Base-by-base conservation (phyloP, 2,329 filamentous ascomycete species). In the Aspergillus sp. region DNA sequence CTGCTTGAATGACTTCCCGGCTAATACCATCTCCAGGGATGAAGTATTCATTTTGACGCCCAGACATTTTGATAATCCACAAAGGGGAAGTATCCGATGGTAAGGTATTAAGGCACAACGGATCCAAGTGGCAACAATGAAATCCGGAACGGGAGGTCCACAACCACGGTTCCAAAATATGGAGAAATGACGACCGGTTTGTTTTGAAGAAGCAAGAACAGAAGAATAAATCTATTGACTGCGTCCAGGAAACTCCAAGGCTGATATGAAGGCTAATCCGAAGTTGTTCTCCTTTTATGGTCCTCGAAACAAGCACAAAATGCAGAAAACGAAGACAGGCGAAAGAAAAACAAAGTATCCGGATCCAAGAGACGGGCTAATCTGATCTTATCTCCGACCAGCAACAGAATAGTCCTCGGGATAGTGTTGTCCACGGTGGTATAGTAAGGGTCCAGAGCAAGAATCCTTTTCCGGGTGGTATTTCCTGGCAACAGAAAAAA, bases 1-100 rank as follows among this genome's bases (percentile, higher is more conserved):
- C 86, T 65, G 85, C 84, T 54, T 87, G 88, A 70, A 90, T 89
- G 61, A 90, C 86, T 69, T 90, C 86, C 60, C 86, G 83, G 67
- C 87, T 85, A 69, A 90, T 90, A 64, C 86, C 86, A 68, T 89
- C 84, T 61, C 84, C 82, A 41, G 85, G 84, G 47, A 90, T 82
- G 68, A 90, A 90, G 67, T 89, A 90, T 71, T 89, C 85, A 69
- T 88, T 88, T 66, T 85, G 68, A 61, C 68, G 64, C 55, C 64
- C 64, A 58, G 67, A 66, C 67, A 71, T 71, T 56, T 54, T 67
- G 61, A 30, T 30, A 25, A 43, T 61, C 57, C 55, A 58, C 54
- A 59, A 50, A 54, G 42, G 15, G 4, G 47, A 54, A 47, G 51
- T 47, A 46, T 52, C 58, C 58, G 52, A 52, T 59, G 51, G 58